phyloP scores from a whole-genome alignment of 768 basidiomycete species.

The Phallus indusiatus region DNA sequence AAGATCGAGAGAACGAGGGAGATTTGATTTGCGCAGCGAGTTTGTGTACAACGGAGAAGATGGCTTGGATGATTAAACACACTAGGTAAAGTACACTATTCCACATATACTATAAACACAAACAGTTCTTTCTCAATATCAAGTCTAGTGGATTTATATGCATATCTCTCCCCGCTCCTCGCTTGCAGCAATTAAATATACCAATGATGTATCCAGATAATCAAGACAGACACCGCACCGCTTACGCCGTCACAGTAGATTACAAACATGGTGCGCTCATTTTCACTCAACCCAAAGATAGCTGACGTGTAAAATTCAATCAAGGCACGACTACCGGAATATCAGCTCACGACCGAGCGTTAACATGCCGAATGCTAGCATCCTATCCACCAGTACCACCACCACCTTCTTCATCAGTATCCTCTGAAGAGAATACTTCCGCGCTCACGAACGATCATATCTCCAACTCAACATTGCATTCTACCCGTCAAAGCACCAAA shows the following conservation, averaged over 20 bases:
- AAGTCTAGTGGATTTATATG: slow-evolving; percentile 82
- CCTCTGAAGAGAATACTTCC: not conserved
- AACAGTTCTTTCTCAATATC: slow-evolving; percentile 12
- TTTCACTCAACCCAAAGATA: slow-evolving; percentile 5
- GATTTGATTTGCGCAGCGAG: slow-evolving; percentile 86
- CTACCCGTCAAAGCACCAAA: not conserved
- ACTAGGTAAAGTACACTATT: slow-evolving; percentile 58
- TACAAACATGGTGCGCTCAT: slow-evolving; percentile 65
- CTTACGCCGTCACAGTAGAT: slow-evolving; percentile 94
- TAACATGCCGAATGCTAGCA: slow-evolving; percentile 80
- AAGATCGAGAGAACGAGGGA: slow-evolving; percentile 92
- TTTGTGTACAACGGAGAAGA: slow-evolving; percentile 85
- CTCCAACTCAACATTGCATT: no score
- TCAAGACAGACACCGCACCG: slow-evolving; percentile 85
- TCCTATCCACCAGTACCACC: slow-evolving; percentile 24
- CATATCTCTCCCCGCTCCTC: slow-evolving; percentile 66
- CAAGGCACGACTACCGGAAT: slow-evolving; percentile 92
- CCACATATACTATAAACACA: no score
- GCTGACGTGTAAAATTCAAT: not conserved
- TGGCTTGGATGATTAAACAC: slow-evolving; percentile 99
- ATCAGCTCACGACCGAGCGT: slow-evolving; percentile 87
- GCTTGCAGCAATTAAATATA: slow-evolving; percentile 69
- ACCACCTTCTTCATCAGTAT: not conserved
- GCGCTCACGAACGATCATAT: slow-evolving; percentile 1
- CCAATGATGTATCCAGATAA: slow-evolving; percentile 93